Base-by-base conservation (phyloP, 1,139 yeast species). In the Suhomyces anneliseae region DNA sequence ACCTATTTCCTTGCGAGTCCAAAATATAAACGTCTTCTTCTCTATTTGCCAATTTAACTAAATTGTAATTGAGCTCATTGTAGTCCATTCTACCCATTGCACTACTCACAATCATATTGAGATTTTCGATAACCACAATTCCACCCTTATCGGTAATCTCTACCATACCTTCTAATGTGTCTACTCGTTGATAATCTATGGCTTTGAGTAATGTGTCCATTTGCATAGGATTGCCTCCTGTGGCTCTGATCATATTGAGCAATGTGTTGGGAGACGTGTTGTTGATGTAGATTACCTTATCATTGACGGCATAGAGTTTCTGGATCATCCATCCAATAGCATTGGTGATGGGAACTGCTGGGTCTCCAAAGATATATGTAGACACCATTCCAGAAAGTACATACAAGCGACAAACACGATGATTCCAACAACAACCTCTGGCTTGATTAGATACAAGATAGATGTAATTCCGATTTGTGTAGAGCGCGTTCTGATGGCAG, bases 261-360 rank as follows among this genome's bases (percentile, higher is more conserved):
- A 44, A 47, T 27, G 36, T 34, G 38, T 48, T 45, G 40, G 54
- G 56, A 7, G 49, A 40, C 11, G 51, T 43, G 39, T 42, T 47
- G 46, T 47, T 50, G 46, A 47, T 34, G 40, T 50, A 53, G 11
- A 43, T 40, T 7, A 44, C 34, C 24, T 19, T n/a, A 34, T 37
- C 29, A 10, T 34, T 26, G n/a, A 14, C 8, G 4, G 26, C 7
- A 3, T 29, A 29, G 9, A 29, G 32, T 11, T 29, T 29, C 32
- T 11, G 27, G 14, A 34, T 39, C 44, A 39, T 40, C 49, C 46
- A 37, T 9, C 26, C 43, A 10, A 39, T 34, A 4, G 34, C 11
- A 10, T 2, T 12, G 7, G 36, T 12, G 31, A 36, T 19, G 26
- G 34, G 40, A 8, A 14, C 12, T 12, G 29, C 27, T 35, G 31